Evolutionary conservation across 2,329 filamentous ascomycete species (phyloP).

Genomic region (Talaromyces pinophilus): DNA sequence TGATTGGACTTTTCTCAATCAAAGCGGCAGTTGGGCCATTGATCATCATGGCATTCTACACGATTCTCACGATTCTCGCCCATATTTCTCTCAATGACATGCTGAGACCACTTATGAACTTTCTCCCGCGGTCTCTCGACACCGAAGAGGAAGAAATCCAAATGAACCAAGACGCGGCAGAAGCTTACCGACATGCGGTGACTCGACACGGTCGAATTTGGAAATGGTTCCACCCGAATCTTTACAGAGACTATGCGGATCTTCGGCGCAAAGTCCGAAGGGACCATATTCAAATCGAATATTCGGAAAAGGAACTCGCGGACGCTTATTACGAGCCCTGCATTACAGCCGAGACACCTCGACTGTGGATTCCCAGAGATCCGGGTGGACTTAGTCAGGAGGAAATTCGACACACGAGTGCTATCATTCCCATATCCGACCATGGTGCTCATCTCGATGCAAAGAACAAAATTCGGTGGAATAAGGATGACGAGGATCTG

Average conservation of each 20-base stretch:
- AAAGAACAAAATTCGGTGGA: slow-evolving; percentile 66
- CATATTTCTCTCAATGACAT: slow-evolving; percentile 60
- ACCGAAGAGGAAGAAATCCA: slow-evolving; percentile 54
- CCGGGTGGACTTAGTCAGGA: slow-evolving; percentile 70
- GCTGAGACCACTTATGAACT: slow-evolving; percentile 54
- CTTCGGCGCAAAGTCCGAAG: slow-evolving; percentile 69
- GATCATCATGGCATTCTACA: slow-evolving; percentile 73
- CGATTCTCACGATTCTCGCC: slow-evolving; percentile 73
- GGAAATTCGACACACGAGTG: slow-evolving; percentile 71
- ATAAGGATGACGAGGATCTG: slow-evolving; percentile 57
- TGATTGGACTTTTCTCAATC: slow-evolving; percentile 81
- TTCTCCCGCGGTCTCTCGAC: slow-evolving; percentile 69
- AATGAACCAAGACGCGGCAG: slow-evolving; percentile 36
- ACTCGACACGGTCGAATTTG: slow-evolving; percentile 32
- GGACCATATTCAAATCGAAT: slow-evolving; percentile 57
- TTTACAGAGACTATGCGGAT: slow-evolving; percentile 72
- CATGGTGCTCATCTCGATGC: slow-evolving; percentile 69
- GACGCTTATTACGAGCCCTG: slow-evolving; percentile 75
- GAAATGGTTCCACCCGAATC: slow-evolving; percentile 67
- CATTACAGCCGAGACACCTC: slow-evolving; percentile 61
- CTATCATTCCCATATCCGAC: slow-evolving; percentile 76
- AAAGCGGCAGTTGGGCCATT: slow-evolving; percentile 65
- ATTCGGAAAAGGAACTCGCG: slow-evolving; percentile 61
- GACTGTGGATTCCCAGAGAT: slow-evolving; percentile 82
- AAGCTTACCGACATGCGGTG: slow-evolving; percentile 24